Percentiles rank a stretch among this genome's conserved stretches.
Conservation (phyloP, 2,329 filamentous ascomycete genomes). For the Calonectria pseudoturangicola region DNA sequence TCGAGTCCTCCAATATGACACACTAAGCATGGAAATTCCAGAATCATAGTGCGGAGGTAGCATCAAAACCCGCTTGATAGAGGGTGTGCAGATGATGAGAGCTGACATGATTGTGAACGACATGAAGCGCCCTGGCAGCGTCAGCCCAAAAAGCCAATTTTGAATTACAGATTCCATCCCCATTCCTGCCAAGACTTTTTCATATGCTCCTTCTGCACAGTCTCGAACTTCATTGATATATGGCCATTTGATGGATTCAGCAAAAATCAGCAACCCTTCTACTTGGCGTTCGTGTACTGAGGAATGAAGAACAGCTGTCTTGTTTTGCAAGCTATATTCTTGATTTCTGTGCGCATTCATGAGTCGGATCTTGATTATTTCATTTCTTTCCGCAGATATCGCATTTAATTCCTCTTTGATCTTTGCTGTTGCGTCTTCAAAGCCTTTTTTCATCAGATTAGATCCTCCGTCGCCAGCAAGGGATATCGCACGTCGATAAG, state of each 20-base stretch:
- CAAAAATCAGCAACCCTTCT: slow-evolving; percentile 33
- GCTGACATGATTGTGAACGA: slow-evolving; percentile 32
- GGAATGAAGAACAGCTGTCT: slow-evolving; percentile 24
- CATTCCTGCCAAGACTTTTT: background rate
- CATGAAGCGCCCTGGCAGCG: slow-evolving; percentile 33
- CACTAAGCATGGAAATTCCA: too few relatives aligned
- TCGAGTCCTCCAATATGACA: slow-evolving; percentile 34
- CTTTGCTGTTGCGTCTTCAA: background rate
- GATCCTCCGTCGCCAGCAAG: background rate
- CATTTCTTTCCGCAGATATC: background rate
- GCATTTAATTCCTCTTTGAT: background rate
- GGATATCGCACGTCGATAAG: background rate
- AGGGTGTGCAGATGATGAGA: slow-evolving; percentile 27
- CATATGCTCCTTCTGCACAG: slow-evolving; percentile 23
- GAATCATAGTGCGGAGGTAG: too few relatives aligned
- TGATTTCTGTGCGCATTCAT: too few relatives aligned
- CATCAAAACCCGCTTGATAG: background rate
- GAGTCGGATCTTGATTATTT: too few relatives aligned
- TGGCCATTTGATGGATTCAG: slow-evolving; percentile 36
- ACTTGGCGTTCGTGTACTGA: slow-evolving; percentile 34
- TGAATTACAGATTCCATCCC: background rate
- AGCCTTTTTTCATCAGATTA: background rate
- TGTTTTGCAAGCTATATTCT: background rate
- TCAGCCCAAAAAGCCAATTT: slow-evolving; percentile 36
- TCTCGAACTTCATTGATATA: slow-evolving; percentile 25